Evolutionary conservation across 1,139 yeast species (phyloP), one percentile per base, ranked within the genome.

Genomic region (Pichia sp.): DNA sequence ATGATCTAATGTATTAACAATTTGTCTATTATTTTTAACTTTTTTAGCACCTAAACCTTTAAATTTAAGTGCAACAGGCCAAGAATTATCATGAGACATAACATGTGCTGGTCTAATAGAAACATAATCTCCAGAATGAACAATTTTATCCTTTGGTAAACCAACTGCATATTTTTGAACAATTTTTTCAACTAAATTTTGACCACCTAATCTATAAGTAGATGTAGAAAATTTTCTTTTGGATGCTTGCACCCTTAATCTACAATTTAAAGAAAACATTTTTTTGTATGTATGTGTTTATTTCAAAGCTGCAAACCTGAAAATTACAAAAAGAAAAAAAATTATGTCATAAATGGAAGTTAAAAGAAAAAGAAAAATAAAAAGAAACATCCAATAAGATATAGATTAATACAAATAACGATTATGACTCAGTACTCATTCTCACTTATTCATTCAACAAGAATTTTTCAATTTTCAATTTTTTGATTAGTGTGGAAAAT

Each of bases 11-110:
- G 98, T 92, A 73, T 89, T 85, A 41, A 92, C 97, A 32, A 92
- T 87, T 68, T 92, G 99, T 49, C 87, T 73, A 60, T 85, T 83
- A 60, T 92, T 85, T 57, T 83, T 78, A 51, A 92, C 86, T 51
- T 78, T 71, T 24, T 79, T 78, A 37, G 97, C 97, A 1, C 98
- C 98, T 34, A 92, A 73, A 6, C 96, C 96, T 82, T 80, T 87
- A 67, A 94, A 92, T 68, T 92, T 92, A 59, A 92, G 74, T 1
- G 98, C 98, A 27, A 92, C 97, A 0, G 99, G 99, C 98, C 99
- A 92, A 42, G 97, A 83, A 66, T 92, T 92, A 65, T 92, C 99
- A 64, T 92, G 99, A 12, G 97, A 87, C 98, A 94, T 92, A 65
- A 96, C 92, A 69, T 92, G 96, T 7, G 96, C 94, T 8, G 99